Conservation (phyloP, 352 stramenopile genomes). For the Phytophthora tentaculata region DNA sequence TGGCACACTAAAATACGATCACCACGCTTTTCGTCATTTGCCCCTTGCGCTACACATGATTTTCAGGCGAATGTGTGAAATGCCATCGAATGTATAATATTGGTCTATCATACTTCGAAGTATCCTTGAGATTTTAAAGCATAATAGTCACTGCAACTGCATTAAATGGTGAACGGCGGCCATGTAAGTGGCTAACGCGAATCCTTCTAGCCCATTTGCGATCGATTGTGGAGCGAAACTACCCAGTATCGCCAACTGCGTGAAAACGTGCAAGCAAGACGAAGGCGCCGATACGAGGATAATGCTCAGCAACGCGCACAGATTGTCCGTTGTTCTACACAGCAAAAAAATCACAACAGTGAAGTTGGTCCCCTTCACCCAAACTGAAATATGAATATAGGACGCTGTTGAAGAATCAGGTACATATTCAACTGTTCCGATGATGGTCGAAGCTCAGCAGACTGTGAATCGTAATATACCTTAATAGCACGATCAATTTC, state of each 20-base stretch:
- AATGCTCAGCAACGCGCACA: constrained; percentile 62
- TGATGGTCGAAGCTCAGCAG: constrained; percentile 13
- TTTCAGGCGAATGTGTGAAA: too few relatives aligned
- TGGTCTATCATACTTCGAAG: too few relatives aligned
- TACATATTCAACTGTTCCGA: constrained; percentile 50
- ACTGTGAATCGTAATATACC: constrained; percentile 41
- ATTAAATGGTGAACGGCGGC: constrained; percentile 53
- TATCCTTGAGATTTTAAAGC: too few relatives aligned
- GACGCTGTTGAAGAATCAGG: neutral
- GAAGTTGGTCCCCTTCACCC: neutral
- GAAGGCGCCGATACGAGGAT: constrained; percentile 53
- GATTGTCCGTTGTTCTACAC: constrained; percentile 49
- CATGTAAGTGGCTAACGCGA: constrained; percentile 59
- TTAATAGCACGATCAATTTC: constrained; percentile 57
- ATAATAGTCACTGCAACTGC: constrained; percentile 25
- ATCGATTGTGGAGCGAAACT: constrained; percentile 49
- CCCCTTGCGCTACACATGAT: too few relatives aligned
- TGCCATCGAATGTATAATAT: too few relatives aligned
- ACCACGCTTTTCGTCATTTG: too few relatives aligned
- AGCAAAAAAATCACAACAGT: neutral
- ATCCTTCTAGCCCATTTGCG: constrained; percentile 48
- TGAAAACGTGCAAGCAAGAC: constrained; percentile 54
- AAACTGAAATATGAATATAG: too few relatives aligned
- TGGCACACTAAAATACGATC: too few relatives aligned
- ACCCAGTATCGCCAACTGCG: constrained; percentile 65